Evolutionary conservation across 2,329 filamentous ascomycete species (phyloP), one percentile per base, ranked within the genome.

Genomic region (Diaporthe humulicola): DNA sequence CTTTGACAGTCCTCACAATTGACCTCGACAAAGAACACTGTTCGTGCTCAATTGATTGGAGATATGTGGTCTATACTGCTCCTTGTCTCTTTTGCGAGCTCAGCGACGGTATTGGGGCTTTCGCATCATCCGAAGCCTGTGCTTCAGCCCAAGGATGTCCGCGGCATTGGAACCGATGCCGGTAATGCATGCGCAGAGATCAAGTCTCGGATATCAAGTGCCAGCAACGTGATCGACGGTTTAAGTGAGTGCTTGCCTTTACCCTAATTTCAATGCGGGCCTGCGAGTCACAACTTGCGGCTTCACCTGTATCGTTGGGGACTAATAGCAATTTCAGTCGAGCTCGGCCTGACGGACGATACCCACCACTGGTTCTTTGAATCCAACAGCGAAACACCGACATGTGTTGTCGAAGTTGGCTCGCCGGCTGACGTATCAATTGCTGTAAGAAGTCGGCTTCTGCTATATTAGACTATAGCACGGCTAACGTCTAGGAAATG

Each of bases 241-340:
- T 10, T 54, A 5, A 33, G 70, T 73, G 22, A 33, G 70, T 66
- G 17, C 4, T 30, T 25, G 28, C 17, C 38, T 3, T 3, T n/a
- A n/a, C n/a, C n/a, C n/a, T n/a, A n/a, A 7, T 14, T 17, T 22
- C 0, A 30, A 2, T 93, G 4, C 5, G 7, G 45, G 19, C 30
- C 14, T 19, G 4, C 14, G 45, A 4, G 5, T n/a, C 10, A 17
- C 1, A 9, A 25, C 2, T 25, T 14, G 28, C 2, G 22, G 22
- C 22, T 50, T 8, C 7, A 15, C 6, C 12, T 28, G 45, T 30
- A 22, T 19, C 4, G 2, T 25, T 67, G 22, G 6, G 19, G n/a
- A 33, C 22, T 67, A 33, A 67, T 6, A 9, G 30, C 6, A 6
- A 12, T 9, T 25, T 3, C 19, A 40, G 64, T 52, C 17, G 64